Base-by-base conservation (phyloP, 73 alveolate genomes). In the Loxodes magnus region DNA sequence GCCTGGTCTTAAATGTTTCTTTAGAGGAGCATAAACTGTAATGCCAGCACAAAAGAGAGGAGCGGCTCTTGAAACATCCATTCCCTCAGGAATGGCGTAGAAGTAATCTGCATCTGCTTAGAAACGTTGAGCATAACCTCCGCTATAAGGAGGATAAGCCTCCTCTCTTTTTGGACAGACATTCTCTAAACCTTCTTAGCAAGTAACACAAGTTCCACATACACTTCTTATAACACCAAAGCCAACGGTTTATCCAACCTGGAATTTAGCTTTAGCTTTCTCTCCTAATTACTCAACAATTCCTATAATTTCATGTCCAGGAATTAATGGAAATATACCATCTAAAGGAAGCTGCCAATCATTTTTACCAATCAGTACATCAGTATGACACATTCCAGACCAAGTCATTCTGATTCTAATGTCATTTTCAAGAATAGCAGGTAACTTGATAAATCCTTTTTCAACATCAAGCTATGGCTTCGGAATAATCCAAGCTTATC, bases 11-110 rank as follows among this genome's bases (percentile, higher is more conserved):
- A 48, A 44, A 60, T 64, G 57, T 65, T 72, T 72, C 25, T 71
- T 58, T 5, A 77, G 59, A 22, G 92, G 92, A 24, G 60, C 64
- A 56, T 54, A 77, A 10, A 74, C 78, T 15, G 92, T 72, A 10
- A 71, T 63, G 12, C 92, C 92, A 7, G 92, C 92, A 46, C 92
- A 77, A 35, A 77, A 55, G 10, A 77, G 79, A 17, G 92, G 92
- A 1, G 92, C 67, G 2, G 84, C 82, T 37, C 44, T 35, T 25
- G 60, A 63, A 14, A 57, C 6, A 12, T 66, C 49, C 28, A 61
- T 72, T 26, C 64, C 61, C 3, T 62, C 69, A 4, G 83, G 87
- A 55, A 67, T 56, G 35, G 56, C 46, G 49, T 55, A 73, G 56
- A 76, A 56, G 73, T 62, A 72, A 27, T 71, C 66, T 55, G 43